A percentile compares a stretch with the other conserved stretches of the same genome.
These are phyloP conservation scores for Magnolia officinalis DNA, from an alignment of 164 flowering plant genomes.

Conservation along the genomic window DNA sequence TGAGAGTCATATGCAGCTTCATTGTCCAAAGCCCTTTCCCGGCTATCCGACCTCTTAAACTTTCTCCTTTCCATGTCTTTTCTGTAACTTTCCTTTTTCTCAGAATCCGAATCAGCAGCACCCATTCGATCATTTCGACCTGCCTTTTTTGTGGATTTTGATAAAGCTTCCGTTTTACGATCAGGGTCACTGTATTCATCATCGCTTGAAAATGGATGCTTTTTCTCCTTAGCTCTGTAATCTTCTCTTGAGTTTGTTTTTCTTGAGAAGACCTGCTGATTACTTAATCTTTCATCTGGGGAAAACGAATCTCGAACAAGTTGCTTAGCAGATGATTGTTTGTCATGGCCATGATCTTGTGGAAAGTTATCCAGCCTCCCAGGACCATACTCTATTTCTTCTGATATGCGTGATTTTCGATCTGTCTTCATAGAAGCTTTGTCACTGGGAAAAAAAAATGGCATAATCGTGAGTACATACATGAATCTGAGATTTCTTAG, in stretches of 20 bases:
- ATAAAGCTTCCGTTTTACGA: conserved; percentile 17
- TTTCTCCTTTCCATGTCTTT: conserved; percentile 41
- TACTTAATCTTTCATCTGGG: conserved; percentile 20
- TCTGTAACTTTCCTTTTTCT: conserved; percentile 39
- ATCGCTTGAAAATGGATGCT: conserved; percentile 19
- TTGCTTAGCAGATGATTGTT: conserved; percentile 13
- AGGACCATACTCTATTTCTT: conserved; percentile 24
- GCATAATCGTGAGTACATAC: not conserved
- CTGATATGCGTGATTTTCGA: conserved; percentile 20
- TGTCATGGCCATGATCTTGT: conserved; percentile 10
- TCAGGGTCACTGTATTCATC: conserved; percentile 20
- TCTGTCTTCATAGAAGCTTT: conserved; percentile 26
- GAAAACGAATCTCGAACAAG: conserved; percentile 19
- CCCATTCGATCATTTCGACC: conserved; percentile 23
- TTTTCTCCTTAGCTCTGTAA: conserved; percentile 28
- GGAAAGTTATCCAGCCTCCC: conserved; percentile 17
- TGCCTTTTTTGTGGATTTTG: conserved; percentile 24
- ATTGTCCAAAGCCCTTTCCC: conserved; percentile 19
- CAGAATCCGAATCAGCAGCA: conserved; percentile 40
- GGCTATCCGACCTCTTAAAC: conserved; percentile 18
- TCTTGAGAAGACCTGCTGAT: not conserved
- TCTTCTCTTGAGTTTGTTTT: conserved; percentile 25
- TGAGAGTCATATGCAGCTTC: conserved; percentile 18
- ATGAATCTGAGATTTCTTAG: not conserved
- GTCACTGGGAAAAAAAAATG: conserved; percentile 34